Conservation (phyloP, 148 eudicot genomes). For the Heliosperma pusillum region DNA sequence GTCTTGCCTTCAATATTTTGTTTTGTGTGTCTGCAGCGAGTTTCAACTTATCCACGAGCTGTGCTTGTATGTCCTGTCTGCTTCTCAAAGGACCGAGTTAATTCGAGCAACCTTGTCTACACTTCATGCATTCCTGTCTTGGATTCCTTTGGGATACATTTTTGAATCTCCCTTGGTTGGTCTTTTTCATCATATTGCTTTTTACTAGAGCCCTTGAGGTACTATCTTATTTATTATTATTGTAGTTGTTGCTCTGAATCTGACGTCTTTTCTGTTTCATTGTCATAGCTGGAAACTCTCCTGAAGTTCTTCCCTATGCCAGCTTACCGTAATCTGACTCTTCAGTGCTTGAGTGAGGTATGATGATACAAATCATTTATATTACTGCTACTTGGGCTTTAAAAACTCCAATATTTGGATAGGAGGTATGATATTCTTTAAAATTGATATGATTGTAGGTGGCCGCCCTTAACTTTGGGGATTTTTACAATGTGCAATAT, state of each 20-base stretch:
- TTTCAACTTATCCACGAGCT: constrained; percentile 97
- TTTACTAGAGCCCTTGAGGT: background rate
- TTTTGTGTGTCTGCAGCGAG: constrained; percentile 52
- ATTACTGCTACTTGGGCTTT: background rate
- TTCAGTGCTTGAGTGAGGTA: constrained; percentile 95
- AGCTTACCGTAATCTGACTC: constrained; percentile 85
- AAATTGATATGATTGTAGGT: constrained; percentile 46
- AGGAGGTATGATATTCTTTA: background rate
- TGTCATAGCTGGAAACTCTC: constrained; percentile 76
- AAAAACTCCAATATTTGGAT: background rate
- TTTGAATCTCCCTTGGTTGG: constrained; percentile 97
- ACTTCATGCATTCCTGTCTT: constrained; percentile 92
- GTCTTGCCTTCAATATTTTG: background rate
- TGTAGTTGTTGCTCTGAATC: background rate
- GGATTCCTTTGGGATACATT: constrained; percentile 98
- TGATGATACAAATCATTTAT: background rate
- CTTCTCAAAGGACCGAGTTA: constrained; percentile 88
- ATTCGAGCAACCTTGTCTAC: constrained; percentile 88
- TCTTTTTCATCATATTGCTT: constrained; percentile 4
- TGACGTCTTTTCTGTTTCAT: constrained; percentile 7
- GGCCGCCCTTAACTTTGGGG: constrained; percentile 85
- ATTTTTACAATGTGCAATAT: constrained; percentile 75
- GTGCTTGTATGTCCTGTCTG: constrained; percentile 92
- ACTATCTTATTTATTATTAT: too few species aligned
- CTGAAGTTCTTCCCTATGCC: constrained; percentile 74